Percentiles rank a stretch among this genome's conserved stretches.
These are phyloP conservation scores for Prosopis cineraria DNA, from an alignment of 306 rosid genomes.

Conservation along the genomic window DNA sequence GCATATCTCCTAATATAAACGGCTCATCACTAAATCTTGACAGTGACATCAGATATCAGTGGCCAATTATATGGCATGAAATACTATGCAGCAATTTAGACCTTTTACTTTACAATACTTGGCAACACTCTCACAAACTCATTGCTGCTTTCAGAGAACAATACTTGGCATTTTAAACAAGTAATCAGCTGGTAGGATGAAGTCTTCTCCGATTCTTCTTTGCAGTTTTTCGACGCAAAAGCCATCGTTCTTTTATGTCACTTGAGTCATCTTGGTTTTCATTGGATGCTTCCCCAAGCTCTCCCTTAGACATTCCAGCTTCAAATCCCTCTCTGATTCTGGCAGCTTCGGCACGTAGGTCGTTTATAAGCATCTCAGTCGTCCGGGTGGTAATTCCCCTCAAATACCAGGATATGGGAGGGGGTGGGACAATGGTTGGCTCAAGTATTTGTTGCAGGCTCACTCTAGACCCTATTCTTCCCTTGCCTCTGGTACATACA, in stretches of 20 bases:
- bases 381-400: conserved; percentile 85
- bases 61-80: background rate
- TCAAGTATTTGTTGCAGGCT: conserved; percentile 76
- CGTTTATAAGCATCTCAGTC: conserved; percentile 83
- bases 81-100: conserved; percentile 26
- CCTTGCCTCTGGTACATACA: conserved; percentile 80
- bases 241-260: conserved; percentile 90
- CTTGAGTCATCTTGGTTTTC: conserved; percentile 26
- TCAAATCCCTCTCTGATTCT: conserved; percentile 66
- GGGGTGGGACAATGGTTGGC: conserved; percentile 91
- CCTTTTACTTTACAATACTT: background rate
- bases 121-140: background rate
- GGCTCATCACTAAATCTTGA: background rate
- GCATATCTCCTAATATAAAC: conserved; percentile 24
- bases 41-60: background rate
- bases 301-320: conserved; percentile 39
- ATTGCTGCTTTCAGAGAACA: background rate
- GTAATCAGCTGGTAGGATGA: conserved; percentile 46
- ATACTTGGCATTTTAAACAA: background rate
- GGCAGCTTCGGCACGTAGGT: conserved; percentile 73
- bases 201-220: conserved; percentile 54
- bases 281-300: conserved; percentile 36
- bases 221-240: conserved; percentile 61
- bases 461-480: conserved; percentile 91
- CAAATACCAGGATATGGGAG: conserved; percentile 96